phyloP scores from a whole-genome alignment of 768 basidiomycete species.

The Clitopilus passeckerianus region DNA sequence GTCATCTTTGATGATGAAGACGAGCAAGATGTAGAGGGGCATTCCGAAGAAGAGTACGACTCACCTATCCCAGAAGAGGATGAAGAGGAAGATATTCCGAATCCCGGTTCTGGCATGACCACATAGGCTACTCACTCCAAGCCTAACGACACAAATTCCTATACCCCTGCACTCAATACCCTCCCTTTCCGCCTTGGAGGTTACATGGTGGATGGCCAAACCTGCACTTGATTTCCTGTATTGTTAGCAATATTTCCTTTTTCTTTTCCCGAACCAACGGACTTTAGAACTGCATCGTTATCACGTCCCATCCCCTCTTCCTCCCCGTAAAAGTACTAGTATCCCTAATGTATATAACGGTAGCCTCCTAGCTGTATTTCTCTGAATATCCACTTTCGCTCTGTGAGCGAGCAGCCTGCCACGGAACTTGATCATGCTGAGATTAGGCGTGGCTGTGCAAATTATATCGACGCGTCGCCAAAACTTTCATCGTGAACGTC shows the following conservation, averaged over 20 bases:
- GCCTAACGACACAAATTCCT: constrained; percentile 15
- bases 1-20: constrained; percentile 72
- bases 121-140: constrained; percentile 10
- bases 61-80: constrained; percentile 66
- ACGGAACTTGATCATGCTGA: background rate
- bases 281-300: constrained; percentile 6
- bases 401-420: background rate
- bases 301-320: background rate
- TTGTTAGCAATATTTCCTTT: constrained; percentile 1
- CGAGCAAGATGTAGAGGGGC: constrained; percentile 49
- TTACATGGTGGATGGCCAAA: background rate
- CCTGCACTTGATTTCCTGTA: background rate
- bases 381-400: background rate
- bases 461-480: constrained; percentile 15
- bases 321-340: constrained; percentile 6
- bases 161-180: constrained; percentile 4
- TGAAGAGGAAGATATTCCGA: constrained; percentile 33
- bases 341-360: constrained; percentile 10
- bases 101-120: constrained; percentile 11
- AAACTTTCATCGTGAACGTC: constrained; percentile 2
- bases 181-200: constrained; percentile 1
- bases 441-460: constrained; percentile 17
- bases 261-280: background rate
- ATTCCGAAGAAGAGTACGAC: constrained; percentile 61
- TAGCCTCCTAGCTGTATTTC: background rate